Evolutionary conservation across 768 basidiomycete species (phyloP).

Genomic region (Termitomyces sp.): DNA sequence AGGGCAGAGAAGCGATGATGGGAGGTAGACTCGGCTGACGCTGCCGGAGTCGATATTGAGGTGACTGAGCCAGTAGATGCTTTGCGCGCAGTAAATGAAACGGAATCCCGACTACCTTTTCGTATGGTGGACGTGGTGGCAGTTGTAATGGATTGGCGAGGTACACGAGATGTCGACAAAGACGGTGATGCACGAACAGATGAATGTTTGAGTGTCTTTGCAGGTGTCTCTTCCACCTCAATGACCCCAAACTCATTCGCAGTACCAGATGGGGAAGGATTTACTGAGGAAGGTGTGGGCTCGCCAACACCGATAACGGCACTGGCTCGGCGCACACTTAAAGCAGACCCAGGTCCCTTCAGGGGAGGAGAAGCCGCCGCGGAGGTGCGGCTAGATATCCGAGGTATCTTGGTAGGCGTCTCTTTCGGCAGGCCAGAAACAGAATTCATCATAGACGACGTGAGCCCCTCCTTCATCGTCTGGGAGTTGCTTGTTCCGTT

Average conservation of each 20-base stretch:
- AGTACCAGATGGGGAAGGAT: conserved; percentile 59
- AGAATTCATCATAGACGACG: conserved; percentile 53
- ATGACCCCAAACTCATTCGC: conserved; percentile 83
- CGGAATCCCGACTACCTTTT: conserved; percentile 74
- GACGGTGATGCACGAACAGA: conserved; percentile 69
- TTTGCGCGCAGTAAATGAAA: conserved; percentile 79
- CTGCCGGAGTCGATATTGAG: conserved; percentile 57
- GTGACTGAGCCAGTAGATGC: conserved; percentile 81
- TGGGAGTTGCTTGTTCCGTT: conserved; percentile 46
- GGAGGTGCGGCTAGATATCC: conserved; percentile 84
- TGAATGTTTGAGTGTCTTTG: conserved; percentile 51
- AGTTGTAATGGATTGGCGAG: conserved; percentile 61
- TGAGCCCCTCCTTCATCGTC: conserved; percentile 49
- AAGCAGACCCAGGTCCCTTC: conserved; percentile 48
- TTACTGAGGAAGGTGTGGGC: conserved; percentile 51
- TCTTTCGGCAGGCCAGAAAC: conserved; percentile 62
- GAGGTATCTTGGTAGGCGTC: conserved; percentile 91
- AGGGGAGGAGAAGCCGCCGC: conserved; percentile 71
- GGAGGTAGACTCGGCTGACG: conserved; percentile 39
- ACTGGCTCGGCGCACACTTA: conserved; percentile 66
- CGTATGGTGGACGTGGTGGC: conserved; percentile 48
- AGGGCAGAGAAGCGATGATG: conserved; percentile 73
- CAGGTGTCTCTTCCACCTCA: conserved; percentile 53
- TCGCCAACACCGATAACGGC: conserved; percentile 58
- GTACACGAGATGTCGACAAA: conserved; percentile 54